phyloP scores from a whole-genome alignment of 192 early-diverging fungal species.

The Gaertneriomyces sp. region DNA sequence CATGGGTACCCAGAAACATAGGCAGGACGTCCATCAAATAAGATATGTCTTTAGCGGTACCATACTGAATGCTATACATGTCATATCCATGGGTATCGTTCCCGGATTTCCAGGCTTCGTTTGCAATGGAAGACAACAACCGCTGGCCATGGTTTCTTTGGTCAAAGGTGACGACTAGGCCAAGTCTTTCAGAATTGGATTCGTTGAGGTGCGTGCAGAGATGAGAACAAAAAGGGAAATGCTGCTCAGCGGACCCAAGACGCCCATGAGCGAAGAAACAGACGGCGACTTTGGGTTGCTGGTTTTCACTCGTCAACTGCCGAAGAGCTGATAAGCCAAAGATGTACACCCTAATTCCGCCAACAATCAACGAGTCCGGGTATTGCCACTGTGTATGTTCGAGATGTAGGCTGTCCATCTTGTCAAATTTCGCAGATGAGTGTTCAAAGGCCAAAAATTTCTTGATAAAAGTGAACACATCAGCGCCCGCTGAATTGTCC shows the following conservation, averaged over 20 bases:
- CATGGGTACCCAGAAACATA: slow-evolving; percentile 34
- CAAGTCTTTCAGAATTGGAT: neutral
- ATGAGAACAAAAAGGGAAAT: slow-evolving; percentile 6
- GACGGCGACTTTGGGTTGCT: neutral
- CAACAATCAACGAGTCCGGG: neutral
- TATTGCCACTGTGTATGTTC: too few relatives aligned
- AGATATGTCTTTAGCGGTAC: slow-evolving; percentile 41
- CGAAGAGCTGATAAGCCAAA: neutral
- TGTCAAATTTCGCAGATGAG: too few relatives aligned
- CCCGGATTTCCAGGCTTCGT: slow-evolving; percentile 39
- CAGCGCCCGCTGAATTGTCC: too few relatives aligned
- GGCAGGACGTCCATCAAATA: slow-evolving; percentile 50
- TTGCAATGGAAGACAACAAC: slow-evolving; percentile 25
- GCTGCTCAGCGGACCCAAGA: neutral
- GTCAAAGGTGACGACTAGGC: slow-evolving; percentile 48
- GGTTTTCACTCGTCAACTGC: too few relatives aligned
- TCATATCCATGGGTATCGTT: slow-evolving; percentile 35
- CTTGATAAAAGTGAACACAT: too few relatives aligned
- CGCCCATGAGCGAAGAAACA: slow-evolving; percentile 28
- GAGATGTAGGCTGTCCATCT: too few relatives aligned
- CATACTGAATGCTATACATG: slow-evolving; percentile 37
- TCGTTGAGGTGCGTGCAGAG: neutral
- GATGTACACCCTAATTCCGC: slow-evolving; percentile 10
- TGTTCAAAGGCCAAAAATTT: too few relatives aligned
- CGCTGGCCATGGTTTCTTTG: slow-evolving; percentile 54